Base-by-base conservation (phyloP, 176 grass and related monocot species). In the Zizania latifolia region DNA sequence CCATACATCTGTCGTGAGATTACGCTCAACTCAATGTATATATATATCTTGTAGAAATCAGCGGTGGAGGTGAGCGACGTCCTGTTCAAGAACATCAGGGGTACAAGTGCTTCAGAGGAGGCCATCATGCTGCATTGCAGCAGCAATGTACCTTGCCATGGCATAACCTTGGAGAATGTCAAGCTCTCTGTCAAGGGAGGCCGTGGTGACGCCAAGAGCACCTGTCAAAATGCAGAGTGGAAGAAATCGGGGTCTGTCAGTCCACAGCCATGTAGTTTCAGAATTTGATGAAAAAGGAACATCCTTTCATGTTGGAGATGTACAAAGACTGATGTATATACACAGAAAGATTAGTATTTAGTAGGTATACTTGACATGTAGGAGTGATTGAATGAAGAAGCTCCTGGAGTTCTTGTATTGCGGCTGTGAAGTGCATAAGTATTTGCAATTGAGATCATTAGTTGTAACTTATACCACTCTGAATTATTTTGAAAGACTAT, bases 61-160 rank as follows among this genome's bases (percentile, higher is more conserved):
- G 87, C 90, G 0, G 85, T 97, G 4, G 57, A 83, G 68, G 69
- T 97, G 0, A 90, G 93, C 61, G 12, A 74, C 14, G 77, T 97
- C 15, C 8, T 84, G 0, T 97, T 80, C 70, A 81, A 75, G 27
- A 97, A 97, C 74, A 19, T 62, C 4, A 7, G 16, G 58, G 14
- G 15, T 29, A 60, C 58, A 32, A 60, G 29, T 60, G 58, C 58
- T 8, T 31, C 58, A 8, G 28, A 60, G 28, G 58, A 60, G 28
- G 14, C 28, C 2, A 60, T 60, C 2, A 32, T 17, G 58, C 58
- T 32, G 6, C 13, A 32, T 30, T 60, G 58, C 27, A 31, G 57
- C 14, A 6, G 57, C 57, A 60, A 5, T 31, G 57, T 60, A 0
- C 58, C 28, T 15, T 60, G 58, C 14, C 58, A 60, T 29, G 28